Base-by-base conservation (phyloP, 2,329 filamentous ascomycete genomes). In the Corinectria fuckeliana region DNA sequence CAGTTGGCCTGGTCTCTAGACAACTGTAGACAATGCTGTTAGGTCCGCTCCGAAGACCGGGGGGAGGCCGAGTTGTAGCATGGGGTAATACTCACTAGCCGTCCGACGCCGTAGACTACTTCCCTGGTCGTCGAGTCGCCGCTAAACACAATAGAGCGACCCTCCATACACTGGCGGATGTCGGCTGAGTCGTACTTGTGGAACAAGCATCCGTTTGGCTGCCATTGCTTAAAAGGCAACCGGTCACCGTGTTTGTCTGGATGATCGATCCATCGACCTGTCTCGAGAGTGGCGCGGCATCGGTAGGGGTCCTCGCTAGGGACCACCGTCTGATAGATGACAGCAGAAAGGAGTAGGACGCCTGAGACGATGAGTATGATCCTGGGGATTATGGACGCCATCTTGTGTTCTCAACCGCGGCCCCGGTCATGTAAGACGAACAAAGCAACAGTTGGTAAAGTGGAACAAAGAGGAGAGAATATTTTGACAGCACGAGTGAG, bases 111-210 rank as follows among this genome's bases (percentile, higher is more conserved):
- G 21, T 84, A 87, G 70, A 84, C 89, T 5, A 88, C 71, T 64
- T 87, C 82, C 13, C 86, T 81, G 4, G 81, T 79, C 1, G 81
- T 83, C 2, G 83, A 83, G 71, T 89, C 87, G 38, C 87, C 87
- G 32, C 81, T 77, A 65, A 89, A 84, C 8, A 86, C 76, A 13
- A 88, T 68, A 41, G 78, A 79, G 18, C 79, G 80, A 10, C 77
- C 74, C 7, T 73, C 72, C n/a, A 87, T 75, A 67, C 87, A 89
- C 50, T 74, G 71, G 20, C 75, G 71, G 47, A 88, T 77, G 39
- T 85, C 82, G 18, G 77, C 71, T 5, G 72, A 69, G 14, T 78
- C 77, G 73, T 88, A 88, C 54, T 81, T 75, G 62, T 83, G 81
- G 70, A 87, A 77, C 53, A 83, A 80, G 72, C 87, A 89, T 23